Percentiles rank a stretch among this genome's conserved stretches.
Conservation (phyloP, 179 eudicot species). For the Kewa caespitosa region DNA sequence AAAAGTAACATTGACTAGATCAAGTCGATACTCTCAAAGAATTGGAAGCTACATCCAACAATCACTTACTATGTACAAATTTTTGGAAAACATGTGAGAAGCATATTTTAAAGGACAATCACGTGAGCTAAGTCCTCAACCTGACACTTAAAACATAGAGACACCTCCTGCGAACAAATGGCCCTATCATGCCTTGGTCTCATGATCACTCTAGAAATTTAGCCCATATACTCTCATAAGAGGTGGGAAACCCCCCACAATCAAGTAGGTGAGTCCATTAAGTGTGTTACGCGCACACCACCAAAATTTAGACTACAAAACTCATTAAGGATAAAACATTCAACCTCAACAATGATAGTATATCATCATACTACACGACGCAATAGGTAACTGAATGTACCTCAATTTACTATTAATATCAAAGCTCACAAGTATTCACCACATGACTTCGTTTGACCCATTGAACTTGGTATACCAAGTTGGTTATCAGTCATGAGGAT, state of each 20-base stretch:
- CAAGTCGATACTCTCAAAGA: neutral
- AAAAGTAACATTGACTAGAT: neutral
- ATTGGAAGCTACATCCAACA: neutral
- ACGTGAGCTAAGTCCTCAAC: neutral
- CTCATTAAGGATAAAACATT: conserved; percentile 10
- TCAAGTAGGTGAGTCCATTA: conserved; percentile 8
- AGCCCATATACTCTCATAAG: neutral
- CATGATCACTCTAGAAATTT: neutral
- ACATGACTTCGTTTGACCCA: conserved; percentile 11
- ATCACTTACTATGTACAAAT: neutral
- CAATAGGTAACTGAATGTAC: neutral
- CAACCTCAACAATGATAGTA: conserved; percentile 4
- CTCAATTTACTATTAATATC: neutral
- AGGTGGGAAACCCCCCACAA: neutral
- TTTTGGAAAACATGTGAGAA: neutral
- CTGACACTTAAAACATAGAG: neutral
- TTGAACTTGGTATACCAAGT: conserved; percentile 7
- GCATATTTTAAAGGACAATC: neutral
- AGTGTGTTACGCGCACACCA: conserved; percentile 7
- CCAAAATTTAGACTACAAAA: conserved; percentile 6
- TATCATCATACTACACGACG: neutral
- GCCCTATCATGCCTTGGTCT: neutral
- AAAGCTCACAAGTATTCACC: neutral
- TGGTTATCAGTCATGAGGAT: neutral
- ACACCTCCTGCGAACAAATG: neutral